Conservation (phyloP, 2,329 filamentous ascomycete genomes). For the Nemania sp. region DNA sequence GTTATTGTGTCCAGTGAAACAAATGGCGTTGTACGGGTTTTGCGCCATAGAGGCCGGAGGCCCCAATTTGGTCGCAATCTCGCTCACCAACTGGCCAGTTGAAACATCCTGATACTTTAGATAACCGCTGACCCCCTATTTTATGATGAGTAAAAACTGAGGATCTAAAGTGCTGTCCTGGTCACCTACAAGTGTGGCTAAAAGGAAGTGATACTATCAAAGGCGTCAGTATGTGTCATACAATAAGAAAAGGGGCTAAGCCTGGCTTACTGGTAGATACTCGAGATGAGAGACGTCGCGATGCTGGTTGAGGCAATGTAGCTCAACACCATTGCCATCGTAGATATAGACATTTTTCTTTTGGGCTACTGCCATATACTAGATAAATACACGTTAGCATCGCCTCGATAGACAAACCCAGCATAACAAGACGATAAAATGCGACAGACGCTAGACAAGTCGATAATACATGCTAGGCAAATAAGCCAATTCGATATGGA, state of each 20-base stretch:
- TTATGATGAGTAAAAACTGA: slow-evolving; percentile 14
- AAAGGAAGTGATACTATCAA: slow-evolving; percentile 78
- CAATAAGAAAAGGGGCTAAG: background rate
- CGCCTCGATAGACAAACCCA: background rate
- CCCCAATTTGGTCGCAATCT: slow-evolving; percentile 83
- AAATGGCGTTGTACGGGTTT: slow-evolving; percentile 89
- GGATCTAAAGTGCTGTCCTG: background rate
- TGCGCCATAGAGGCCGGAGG: slow-evolving; percentile 82
- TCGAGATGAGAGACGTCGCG: slow-evolving; percentile 92
- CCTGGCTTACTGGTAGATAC: slow-evolving; percentile 47
- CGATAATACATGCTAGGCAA: background rate
- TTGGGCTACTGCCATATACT: slow-evolving; percentile 62
- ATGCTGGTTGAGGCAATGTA: slow-evolving; percentile 90
- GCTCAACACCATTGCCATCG: slow-evolving; percentile 77
- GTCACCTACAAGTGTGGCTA: slow-evolving; percentile 76
- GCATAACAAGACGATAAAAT: too few species aligned
- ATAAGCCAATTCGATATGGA: background rate
- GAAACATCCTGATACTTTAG: slow-evolving; percentile 95
- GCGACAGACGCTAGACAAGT: background rate
- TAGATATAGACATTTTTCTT: slow-evolving; percentile 98
- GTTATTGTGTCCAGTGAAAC: slow-evolving; percentile 93
- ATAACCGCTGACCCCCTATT: slow-evolving; percentile 24
- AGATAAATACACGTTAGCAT: slow-evolving; percentile 8
- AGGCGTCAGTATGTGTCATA: background rate
- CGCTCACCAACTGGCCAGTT: slow-evolving; percentile 84